Evolutionary conservation across 176 grass and related monocot species (phyloP).

Genomic region (Themeda triandra): DNA sequence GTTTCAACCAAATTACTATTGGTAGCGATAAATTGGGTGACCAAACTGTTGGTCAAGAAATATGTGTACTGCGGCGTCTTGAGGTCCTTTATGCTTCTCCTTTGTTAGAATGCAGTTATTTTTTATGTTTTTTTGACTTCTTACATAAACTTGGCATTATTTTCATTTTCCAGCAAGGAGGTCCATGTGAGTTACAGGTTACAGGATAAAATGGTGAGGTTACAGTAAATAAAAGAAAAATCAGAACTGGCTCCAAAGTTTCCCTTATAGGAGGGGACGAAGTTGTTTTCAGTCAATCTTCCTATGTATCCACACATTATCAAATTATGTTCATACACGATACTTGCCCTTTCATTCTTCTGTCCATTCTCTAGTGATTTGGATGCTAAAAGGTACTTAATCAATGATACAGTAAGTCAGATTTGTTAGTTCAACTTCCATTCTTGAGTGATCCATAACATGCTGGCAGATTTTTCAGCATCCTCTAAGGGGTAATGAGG

Average conservation of each 20-base stretch:
- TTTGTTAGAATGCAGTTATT: not conserved
- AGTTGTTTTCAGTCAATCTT: constrained; percentile 37
- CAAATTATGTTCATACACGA: not conserved
- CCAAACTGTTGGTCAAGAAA: constrained; percentile 29
- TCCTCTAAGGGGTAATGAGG: constrained; percentile 36
- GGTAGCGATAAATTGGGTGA: constrained; percentile 40
- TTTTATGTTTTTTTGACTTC: constrained; percentile 12
- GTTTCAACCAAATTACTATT: constrained; percentile 21
- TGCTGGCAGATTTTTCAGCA: constrained; percentile 69
- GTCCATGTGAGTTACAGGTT: constrained; percentile 43
- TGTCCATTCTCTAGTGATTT: not conserved
- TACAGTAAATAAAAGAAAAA: constrained; percentile 41
- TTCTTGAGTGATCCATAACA: constrained; percentile 13
- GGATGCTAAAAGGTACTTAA: not conserved
- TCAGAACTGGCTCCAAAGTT: constrained; percentile 14
- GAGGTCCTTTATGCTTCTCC: constrained; percentile 40
- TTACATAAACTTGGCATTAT: not conserved
- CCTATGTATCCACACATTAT: constrained; percentile 71
- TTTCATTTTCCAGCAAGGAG: constrained; percentile 14
- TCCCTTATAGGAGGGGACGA: constrained; percentile 60
- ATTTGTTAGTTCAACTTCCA: constrained; percentile 14
- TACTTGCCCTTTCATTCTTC: constrained; percentile 6
- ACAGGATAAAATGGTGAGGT: constrained; percentile 48
- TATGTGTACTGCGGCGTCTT: constrained; percentile 48
- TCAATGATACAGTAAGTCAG: not conserved